Percentiles rank a stretch among this genome's conserved stretches.
Conservation (phyloP, 768 basidiomycete genomes). For the Lentinula lateritia region DNA sequence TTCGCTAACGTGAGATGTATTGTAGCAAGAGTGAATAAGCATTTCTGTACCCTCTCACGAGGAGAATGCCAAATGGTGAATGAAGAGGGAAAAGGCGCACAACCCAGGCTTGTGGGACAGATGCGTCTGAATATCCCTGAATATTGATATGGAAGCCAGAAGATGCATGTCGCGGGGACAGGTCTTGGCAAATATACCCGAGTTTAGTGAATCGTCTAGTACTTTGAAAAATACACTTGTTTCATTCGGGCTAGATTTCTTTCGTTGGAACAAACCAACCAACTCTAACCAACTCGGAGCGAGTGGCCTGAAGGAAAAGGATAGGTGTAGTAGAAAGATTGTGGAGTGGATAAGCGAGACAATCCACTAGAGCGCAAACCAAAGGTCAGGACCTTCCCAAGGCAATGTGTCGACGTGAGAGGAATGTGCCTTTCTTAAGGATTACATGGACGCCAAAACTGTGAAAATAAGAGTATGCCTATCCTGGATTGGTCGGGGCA, state of each 20-base stretch:
- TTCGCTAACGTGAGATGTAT: constrained; percentile 1
- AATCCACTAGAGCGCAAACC: not conserved
- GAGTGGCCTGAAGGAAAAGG: too few relatives aligned
- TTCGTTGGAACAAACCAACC: too few relatives aligned
- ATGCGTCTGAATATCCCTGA: not conserved
- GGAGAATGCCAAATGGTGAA: not conserved
- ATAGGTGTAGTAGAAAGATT: too few relatives aligned
- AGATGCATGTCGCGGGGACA: not conserved
- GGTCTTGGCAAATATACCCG: not conserved
- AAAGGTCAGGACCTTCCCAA: not conserved
- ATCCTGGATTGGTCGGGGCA: not conserved
- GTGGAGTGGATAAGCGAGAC: too few relatives aligned
- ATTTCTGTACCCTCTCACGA: not conserved
- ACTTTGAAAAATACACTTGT: not conserved
- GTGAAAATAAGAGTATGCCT: not conserved
- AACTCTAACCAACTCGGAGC: too few relatives aligned
- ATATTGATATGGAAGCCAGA: not conserved
- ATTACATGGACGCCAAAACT: not conserved
- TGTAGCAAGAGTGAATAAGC: not conserved
- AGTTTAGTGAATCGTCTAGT: not conserved
- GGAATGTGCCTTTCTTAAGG: not conserved
- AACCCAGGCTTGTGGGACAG: constrained; percentile 5
- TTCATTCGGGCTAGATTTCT: too few relatives aligned
- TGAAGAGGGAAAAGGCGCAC: not conserved
- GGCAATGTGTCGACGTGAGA: not conserved